Evolutionary conservation across 1,284 basidiomycete genomes (phyloP).

Genomic region (Pyrrhoderma lamaoense): DNA sequence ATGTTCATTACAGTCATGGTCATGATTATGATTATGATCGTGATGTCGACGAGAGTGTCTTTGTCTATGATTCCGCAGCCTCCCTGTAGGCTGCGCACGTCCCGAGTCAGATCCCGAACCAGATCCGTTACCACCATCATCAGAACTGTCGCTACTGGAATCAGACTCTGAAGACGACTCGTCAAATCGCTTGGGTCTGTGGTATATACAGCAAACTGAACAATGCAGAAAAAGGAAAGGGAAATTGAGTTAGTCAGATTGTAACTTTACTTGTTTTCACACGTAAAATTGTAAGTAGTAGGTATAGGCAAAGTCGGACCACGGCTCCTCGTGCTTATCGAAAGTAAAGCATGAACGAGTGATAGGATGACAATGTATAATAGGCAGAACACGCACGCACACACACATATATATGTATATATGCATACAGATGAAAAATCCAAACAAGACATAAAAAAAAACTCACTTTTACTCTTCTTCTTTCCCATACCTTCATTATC

Average conservation of each 20-base stretch:
- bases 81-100: constrained; percentile 18
- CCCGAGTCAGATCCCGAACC: constrained; percentile 38
- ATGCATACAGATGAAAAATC: no score
- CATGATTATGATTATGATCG: constrained; percentile 22
- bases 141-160: constrained; percentile 37
- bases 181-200: constrained; percentile 70
- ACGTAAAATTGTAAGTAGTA: no score
- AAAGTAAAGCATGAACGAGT: no score
- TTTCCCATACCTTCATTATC: constrained; percentile 77
- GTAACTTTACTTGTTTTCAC: no score
- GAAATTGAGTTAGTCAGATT: background rate
- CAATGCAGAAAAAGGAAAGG: background rate
- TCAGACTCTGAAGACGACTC: constrained; percentile 67
- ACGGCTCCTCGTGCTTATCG: background rate
- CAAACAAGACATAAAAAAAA: background rate
- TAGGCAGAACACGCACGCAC: no score
- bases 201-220: constrained; percentile 84
- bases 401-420: no score
- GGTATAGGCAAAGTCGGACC: no score
- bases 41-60: constrained; percentile 22
- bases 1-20: background rate
- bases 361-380: no score
- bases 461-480: constrained; percentile 80
- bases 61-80: constrained; percentile 16
- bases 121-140: constrained; percentile 37